Base-by-base conservation (phyloP, 2,329 filamentous ascomycete genomes). In the Ceratocystis albifundus region DNA sequence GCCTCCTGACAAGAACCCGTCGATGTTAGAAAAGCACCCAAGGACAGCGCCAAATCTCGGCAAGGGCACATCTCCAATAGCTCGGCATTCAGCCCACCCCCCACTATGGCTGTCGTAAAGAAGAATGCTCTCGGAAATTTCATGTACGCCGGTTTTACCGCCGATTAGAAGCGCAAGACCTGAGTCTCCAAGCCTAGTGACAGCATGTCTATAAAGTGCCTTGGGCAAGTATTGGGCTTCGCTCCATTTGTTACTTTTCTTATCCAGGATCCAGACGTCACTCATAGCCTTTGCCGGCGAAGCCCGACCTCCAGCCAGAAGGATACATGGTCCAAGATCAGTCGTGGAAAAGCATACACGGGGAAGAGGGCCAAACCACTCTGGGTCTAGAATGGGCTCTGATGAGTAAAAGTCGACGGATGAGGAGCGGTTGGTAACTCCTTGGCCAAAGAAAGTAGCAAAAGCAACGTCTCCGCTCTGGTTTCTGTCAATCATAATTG, bases 301-400 rank as follows among this genome's bases (percentile, higher is more conserved):
- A n/a, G 82, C 80, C 68, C 92, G 82, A 4, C 93, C 93, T 28
- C 93, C 92, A 36, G 84, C 80, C 61, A 96, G 77, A 10, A 96
- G 75, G 68, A 80, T 82, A 25, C 76, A 74, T 44, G 79, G 76
- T 1, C 80, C 81, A 4, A 95, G 73, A 62, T 84, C 79, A 22
- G 88, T 92, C 22, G 91, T 78, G 0, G 88, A 88, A 74, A 94
- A 89, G 70, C 89, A 94, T 79, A 93, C 87, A 57, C 87, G 76
- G 62, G 73, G 73, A 3, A 75, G 70, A 25, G 81, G 81, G 0
- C 76, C 76, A 3, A 44, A 4, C 63, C 50, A 65, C 7, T 30
- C n/a, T 17, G 59, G 63, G n/a, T 44, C 20, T 28, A n/a, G 20
- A 32, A 65, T 15, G 25, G 64, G 10, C 17, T 44, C 8, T 12